Evolutionary conservation across 1,139 yeast species (phyloP), one percentile per base, ranked within the genome.

Genomic region (Entelexis sorbosivorans): DNA sequence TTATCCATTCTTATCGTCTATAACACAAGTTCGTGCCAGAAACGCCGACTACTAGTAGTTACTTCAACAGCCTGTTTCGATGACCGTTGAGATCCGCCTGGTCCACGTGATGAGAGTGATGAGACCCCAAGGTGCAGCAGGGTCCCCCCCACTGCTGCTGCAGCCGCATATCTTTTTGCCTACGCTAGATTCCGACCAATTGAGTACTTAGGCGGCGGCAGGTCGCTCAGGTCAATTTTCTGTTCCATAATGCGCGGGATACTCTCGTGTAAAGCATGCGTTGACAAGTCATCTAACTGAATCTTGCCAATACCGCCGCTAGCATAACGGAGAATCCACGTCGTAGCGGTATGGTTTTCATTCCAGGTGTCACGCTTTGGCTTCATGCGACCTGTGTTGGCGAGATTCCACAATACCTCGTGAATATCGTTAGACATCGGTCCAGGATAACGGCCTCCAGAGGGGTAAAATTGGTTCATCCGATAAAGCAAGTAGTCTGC

Each of bases 401-500:
- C 59, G 2, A 85, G 73, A n/a, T 73, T 70, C 48, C 69, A 66
- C 49, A 91, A 66, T 17, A 91, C 70, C 52, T 74, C 78, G 52
- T 78, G 73, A 9, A 89, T 71, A 56, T 81, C 78, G 64, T 91
- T 89, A 0, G 96, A 87, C 1, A 95, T 95, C 38, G 71, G 71
- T 19, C 69, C 64, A 57, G 76, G 66, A 60, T 73, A 81, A 49
- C 71, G 74, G 2, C 60, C 64, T 1, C 66, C 69, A 16, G 55
- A 59, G 7, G 70, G 69, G 40, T 65, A 61, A 22, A 52, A 50
- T 38, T 55, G 66, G 64, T 91, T 91, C 65, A 89, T 69, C 31
- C 84, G 69, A 61, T 73, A 91, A 29, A 91, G 70, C 40, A 91
- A 68, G 64, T 82, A 91, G 63, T 91, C 98, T 0, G 96, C 95